Evolutionary conservation across 2,329 filamentous ascomycete species (phyloP).

Genomic region (Talaromyces sp.): DNA sequence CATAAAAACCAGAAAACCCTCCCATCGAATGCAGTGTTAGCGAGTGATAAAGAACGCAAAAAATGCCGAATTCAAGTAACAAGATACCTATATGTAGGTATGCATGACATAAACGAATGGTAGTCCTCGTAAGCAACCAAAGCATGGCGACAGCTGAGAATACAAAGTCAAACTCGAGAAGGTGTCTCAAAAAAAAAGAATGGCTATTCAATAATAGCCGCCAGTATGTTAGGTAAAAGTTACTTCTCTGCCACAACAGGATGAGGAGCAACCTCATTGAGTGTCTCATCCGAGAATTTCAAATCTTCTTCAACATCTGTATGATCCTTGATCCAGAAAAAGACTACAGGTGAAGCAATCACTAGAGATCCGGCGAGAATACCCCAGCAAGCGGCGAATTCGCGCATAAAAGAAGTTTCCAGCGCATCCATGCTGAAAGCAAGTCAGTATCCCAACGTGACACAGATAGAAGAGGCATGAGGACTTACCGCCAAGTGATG

Average conservation of each 20-base stretch:
- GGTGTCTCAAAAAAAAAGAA: too few relatives aligned
- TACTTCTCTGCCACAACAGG: neutral
- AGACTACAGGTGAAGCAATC: conserved; percentile 72
- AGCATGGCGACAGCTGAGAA: neutral
- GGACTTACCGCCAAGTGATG: conserved; percentile 43
- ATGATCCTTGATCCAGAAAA: conserved; percentile 74
- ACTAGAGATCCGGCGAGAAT: conserved; percentile 68
- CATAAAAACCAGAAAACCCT: neutral
- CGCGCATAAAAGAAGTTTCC: conserved; percentile 60
- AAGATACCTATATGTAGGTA: too few relatives aligned
- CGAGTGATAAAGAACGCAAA: neutral
- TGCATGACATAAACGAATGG: neutral
- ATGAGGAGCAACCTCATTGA: conserved; percentile 31
- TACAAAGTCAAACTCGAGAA: neutral
- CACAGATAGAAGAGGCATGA: neutral
- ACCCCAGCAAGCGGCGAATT: conserved; percentile 73
- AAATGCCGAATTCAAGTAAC: neutral
- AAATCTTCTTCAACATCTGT: conserved; percentile 76
- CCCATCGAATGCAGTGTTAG: neutral
- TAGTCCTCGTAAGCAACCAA: neutral
- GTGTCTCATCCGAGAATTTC: conserved; percentile 76
- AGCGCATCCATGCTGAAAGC: conserved; percentile 57
- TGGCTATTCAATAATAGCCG: too few relatives aligned
- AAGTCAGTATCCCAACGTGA: neutral
- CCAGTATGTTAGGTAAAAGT: neutral